Base-by-base conservation (phyloP, 345 rosid genomes). In the Populus tremula region DNA sequence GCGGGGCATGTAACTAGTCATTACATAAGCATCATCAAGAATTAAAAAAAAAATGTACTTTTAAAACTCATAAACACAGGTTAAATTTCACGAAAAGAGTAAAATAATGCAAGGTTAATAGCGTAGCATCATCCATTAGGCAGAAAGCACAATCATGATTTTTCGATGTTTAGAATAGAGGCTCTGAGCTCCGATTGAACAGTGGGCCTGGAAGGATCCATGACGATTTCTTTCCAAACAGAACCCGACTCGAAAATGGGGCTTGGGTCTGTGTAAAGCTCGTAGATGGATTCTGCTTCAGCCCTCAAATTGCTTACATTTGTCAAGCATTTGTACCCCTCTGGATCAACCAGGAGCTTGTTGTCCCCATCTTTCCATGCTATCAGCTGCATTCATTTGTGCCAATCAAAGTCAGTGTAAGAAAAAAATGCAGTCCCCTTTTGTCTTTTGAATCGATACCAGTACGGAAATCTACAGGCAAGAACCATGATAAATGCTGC, bases 341-440 rank as follows among this genome's bases (percentile, higher is more conserved):
- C 92, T 10, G 92, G 87, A 13, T 93, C 99, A 27, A 92, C 85
- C 62, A 95, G 88, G 63, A 91, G 84, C 23, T 79, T 89, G 83
- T 79, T 90, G 2, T 79, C 85, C 72, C 91, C 92, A 25, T 90
- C 89, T 86, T 93, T 95, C 98, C 99, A 78, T 20, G 91, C 97
- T 74, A 92, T 91, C 65, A 95, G 81, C 99, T 95, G 86, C 47
- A 43, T 43, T 71, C 18, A 80, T 47, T n/a, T 27, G 50, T 13
- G 39, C 25, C 25, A 41, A n/a, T n/a, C 29, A 61, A 33, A 38
- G 53, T 47, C 53, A 47, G 53, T 47, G 53, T 47, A 16, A 0
- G 4, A 47, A 4, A 12, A 47, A 13, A 0, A 47, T 1, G 53
- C 18, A 4, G 18, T 33, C 4, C 11, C 45, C 2, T 9, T 2